Base-by-base conservation (phyloP, 805 yeast genomes). In the Kodamaea laetipori region DNA sequence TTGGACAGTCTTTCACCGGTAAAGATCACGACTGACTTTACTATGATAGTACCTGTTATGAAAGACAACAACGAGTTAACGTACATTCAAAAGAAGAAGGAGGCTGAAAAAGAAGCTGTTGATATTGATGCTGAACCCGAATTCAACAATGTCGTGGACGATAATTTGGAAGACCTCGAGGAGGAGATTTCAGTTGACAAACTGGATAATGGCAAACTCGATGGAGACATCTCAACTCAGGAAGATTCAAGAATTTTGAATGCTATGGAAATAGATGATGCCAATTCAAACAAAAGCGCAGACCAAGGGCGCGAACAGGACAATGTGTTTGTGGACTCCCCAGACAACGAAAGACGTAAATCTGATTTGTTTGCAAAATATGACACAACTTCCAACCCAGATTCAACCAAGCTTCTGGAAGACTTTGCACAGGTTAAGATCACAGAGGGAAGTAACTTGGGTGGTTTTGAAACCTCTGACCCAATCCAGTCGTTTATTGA, bases 401-500 rank as follows among this genome's bases (percentile, higher is more conserved):
- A 55, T 18, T 50, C 61, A 1, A 47, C 43, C 17, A 61, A 59
- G 18, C 46, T 59, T 24, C 56, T 48, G 7, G 61, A 59, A 9
- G 61, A 61, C 37, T 58, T 66, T 45, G 63, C 68, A 3, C 63
- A 56, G 30, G 71, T 66, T 6, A 52, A 62, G 27, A 50, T 62
- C 4, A 54, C 55, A 1, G 63, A 58, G 15, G 41, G 24, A 13
- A 48, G 43, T 25, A 41, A 45, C 13, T 45, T 40, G 34, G 61
- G 51, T 30, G 52, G 60, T 4, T 15, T 15, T 12, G 31, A 13
- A 1, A 19, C 21, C 18, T 7, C 27, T 2, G 39, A 35, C 13
- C 30, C 39, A 9, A 57, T 71, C 6, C 70, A 71, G 43, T 42
- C 52, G 2, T 55, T 69, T 23, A 63, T 73, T 18, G 74, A 67